Base-by-base conservation (phyloP, 176 grass and related monocot species). In the Lolium multiflorum region DNA sequence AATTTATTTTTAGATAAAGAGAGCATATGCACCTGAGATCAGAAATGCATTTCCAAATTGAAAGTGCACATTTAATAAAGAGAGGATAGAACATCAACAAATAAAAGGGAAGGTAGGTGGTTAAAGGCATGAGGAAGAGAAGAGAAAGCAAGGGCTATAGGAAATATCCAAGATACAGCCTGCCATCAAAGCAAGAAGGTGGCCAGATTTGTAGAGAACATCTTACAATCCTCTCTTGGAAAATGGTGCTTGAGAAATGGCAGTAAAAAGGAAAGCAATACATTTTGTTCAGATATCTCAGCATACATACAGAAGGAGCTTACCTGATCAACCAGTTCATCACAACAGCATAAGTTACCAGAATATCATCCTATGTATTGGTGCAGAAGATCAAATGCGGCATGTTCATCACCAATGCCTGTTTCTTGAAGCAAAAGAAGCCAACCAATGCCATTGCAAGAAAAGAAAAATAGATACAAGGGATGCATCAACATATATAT, bases 401-500 rank as follows among this genome's bases (percentile, higher is more conserved):
- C 67, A 71, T 71, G 18, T 71, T 35, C 39, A 44, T 16, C 67
- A 44, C 17, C 67, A 71, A 5, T 5, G 67, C 17, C 67, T 71
- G 18, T 71, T 71, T n/a, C 67, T 71, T 18, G 31, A 71, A 71
- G 37, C 66, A 69, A 39, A 69, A 71, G 37, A 71, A 44, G 38
- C n/a, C 17, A n/a, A 43, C 38, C 17, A 71, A n/a, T 71, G 31
- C 18, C 38, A 71, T 44, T 71, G 18, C 67, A 71, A 71, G 3
- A 21, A 70, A 71, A 12, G 38, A 4, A 3, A 71, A 71, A 71
- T 41, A 71, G 17, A 71, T 44, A 44, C 20, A 3, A 43, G 17
- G 2, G 11, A 3, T 35, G 48, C 11, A 50, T 50, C 48, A 50
- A 50, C 48, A 12, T 11, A 59, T 59, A n/a, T n/a, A 21, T 7